Evolutionary conservation across 495 filamentous ascomycete species (phyloP), one percentile per base, ranked within the genome.

Genomic region (Trichoderma gamsii): DNA sequence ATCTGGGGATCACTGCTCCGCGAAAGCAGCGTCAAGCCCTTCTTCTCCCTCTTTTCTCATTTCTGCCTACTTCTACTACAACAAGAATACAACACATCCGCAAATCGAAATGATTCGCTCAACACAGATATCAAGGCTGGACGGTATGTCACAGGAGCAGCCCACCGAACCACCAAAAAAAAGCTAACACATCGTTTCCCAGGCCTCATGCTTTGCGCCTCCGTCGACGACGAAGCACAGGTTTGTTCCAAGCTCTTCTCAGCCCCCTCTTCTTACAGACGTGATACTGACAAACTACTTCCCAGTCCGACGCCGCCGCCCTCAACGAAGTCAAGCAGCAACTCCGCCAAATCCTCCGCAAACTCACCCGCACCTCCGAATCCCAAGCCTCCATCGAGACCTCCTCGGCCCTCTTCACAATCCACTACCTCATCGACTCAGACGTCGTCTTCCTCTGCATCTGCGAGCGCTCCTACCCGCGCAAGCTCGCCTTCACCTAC

Each of bases 401-500:
- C 67, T 90, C 88, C 66, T 79, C 79, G 68, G 64, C 70, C 9
- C 82, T 86, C 77, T 96, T 90, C 82, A 94, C 89, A 68, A 80
- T 98, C 74, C 94, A 98, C 74, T 99, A 99, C 83, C 79, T 92
- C 46, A 92, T 98, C 79, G 77, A 89, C 71, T 81, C 88, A 71
- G 87, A 90, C 70, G 81, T 98, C 73, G 88, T 91, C 81, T 99
- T 94, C 83, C 83, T 97, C 69, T 92, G 90, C 80, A 93, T 99
- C 75, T 91, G 90, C 82, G 93, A 97, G 77, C 84, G 86, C 59
- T 91, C 92, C 35, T 99, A 97, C 82, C 96, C 95, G 51, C 94
- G 96, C 74, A 98, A 99, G 77, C 90, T 99, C 38, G 95, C 95
- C 72, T 97, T 98, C 80, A 98, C 96, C 65, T 99, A 98, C 86